Base-by-base conservation (phyloP, 176 grass and related monocot species). In the Puya raimondii region DNA sequence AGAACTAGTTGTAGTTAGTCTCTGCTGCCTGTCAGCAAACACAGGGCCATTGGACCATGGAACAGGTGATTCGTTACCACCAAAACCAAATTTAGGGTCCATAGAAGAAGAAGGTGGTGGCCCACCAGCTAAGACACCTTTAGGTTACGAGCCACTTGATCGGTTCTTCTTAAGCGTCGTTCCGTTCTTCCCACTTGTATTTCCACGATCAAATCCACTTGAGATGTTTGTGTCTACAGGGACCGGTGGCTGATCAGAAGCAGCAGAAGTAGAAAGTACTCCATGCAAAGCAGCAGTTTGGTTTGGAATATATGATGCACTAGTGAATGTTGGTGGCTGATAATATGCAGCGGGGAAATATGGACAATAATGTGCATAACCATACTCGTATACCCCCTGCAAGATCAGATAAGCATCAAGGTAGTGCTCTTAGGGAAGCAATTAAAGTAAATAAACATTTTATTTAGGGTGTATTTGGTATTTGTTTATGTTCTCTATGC, bases 321-420 rank as follows among this genome's bases (percentile, higher is more conserved):
- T 51, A 23, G 13, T 54, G 49, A 49, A 10, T 18, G 48, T 75
- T 0, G 63, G 48, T 66, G 63, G 63, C 61, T 75, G 73, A 64
- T 66, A 75, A 66, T 75, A 75, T 20, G 63, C 10, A 53, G 73
- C 9, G 17, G 73, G 73, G 53, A 53, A 86, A 42, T 84, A 84
- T 49, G 76, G 71, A 61, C 84, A 64, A 65, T 88, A 91, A 16
- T 78, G 78, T 49, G 84, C 74, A 85, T 96, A 91, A 53, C 82
- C 77, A 74, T 83, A 90, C 14, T 64, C 82, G 74, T 96, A 91
- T 73, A 72, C 74, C 69, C 82, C 91, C 87, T 91, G 85, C 63
- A 76, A 26, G 11, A 63, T 53, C 17, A 54, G 47, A 6, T 26
- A 70, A 70, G 12, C 0, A 20, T 10, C 16, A 15, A 75, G 23